Evolutionary conservation across 257 asterid species (phyloP).

Genomic region (Cruciata laevipes): DNA sequence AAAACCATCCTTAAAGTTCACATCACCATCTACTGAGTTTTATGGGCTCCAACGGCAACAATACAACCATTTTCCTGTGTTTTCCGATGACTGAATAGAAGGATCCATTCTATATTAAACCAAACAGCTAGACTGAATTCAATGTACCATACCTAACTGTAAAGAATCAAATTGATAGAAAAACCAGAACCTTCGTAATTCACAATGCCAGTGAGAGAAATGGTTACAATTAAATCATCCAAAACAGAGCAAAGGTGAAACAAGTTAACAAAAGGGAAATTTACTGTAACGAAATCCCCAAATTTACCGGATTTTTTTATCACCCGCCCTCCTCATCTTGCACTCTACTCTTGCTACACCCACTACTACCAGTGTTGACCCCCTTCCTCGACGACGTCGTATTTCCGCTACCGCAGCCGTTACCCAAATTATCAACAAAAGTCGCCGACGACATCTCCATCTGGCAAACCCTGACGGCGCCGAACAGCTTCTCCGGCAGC

Average conservation of each 20-base stretch:
- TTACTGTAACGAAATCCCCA: neutral
- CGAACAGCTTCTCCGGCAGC: slow-evolving; percentile 75
- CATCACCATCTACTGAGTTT: too few species aligned
- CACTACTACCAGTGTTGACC: neutral
- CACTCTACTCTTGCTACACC: slow-evolving; percentile 10
- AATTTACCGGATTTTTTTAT: neutral
- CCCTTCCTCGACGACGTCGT: slow-evolving; percentile 9
- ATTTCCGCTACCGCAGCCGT: neutral
- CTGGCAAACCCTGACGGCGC: slow-evolving; percentile 79
- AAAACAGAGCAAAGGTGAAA: neutral
- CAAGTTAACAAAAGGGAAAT: neutral
- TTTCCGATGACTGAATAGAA: too few species aligned
- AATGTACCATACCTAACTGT: too few species aligned
- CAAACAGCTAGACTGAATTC: neutral
- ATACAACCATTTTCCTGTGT: too few species aligned
- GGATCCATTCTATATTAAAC: neutral
- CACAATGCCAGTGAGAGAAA: neutral
- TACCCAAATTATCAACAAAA: slow-evolving; percentile 30
- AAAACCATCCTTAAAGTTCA: too few species aligned
- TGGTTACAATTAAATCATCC: neutral
- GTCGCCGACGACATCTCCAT: slow-evolving; percentile 87
- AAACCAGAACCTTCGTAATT: neutral
- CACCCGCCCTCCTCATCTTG: slow-evolving; percentile 8
- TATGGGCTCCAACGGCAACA: too few species aligned
- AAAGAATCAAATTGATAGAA: neutral